A percentile compares a stretch with the other conserved stretches of the same genome.
Conservation (phyloP, 1,139 yeast genomes). For the Lodderomyces pseudojiufengensis region DNA sequence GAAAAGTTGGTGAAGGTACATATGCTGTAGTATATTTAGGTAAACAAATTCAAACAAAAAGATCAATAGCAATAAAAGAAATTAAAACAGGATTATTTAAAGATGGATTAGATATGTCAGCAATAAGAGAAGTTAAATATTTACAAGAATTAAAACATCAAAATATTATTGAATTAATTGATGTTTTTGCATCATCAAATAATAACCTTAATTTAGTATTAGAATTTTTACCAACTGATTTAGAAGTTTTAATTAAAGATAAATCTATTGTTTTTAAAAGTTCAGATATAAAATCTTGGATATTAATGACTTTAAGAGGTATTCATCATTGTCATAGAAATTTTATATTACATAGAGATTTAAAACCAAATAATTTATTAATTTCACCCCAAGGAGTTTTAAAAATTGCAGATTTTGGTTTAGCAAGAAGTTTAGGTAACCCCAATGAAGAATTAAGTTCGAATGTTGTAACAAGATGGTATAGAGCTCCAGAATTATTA, state of each 20-base stretch:
- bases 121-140: constrained; percentile 90
- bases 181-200: constrained; percentile 71
- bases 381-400: constrained; percentile 83
- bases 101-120: constrained; percentile 97
- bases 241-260: constrained; percentile 87
- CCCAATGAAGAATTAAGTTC: constrained; percentile 82
- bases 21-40: constrained; percentile 96
- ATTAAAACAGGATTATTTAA: constrained; percentile 92
- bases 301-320: constrained; percentile 90
- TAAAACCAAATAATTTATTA: constrained; percentile 77
- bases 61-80: constrained; percentile 87
- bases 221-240: constrained; percentile 87
- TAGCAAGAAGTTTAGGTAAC: constrained; percentile 79
- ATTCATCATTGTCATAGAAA: constrained; percentile 93
- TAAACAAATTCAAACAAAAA: constrained; percentile 49
- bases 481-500: constrained; percentile 88
- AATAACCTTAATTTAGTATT: constrained; percentile 74
- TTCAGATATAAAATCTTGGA: constrained; percentile 90
- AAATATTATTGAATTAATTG: constrained; percentile 83
- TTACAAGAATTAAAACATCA: constrained; percentile 79
- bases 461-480: constrained; percentile 96
- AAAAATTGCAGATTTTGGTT: constrained; percentile 95
- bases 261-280: constrained; percentile 71
- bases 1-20: constrained; percentile 97
- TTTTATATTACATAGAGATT: constrained; percentile 83